These are phyloP conservation scores for Candida tropicalis DNA, from an alignment of 1,139 yeast genomes.

Conservation along the genomic window DNA sequence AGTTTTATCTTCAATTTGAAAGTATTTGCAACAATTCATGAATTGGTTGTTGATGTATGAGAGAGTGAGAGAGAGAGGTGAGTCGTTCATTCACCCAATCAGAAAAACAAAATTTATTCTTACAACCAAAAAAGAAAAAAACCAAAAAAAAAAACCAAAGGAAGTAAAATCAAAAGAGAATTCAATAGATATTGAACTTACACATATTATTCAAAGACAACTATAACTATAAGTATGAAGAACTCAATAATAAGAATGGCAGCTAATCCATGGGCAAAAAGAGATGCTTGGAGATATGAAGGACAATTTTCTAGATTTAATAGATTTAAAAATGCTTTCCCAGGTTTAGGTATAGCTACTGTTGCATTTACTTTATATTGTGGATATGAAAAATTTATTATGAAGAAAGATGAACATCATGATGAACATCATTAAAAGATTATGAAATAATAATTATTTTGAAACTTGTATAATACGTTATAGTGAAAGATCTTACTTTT, in stretches of 20 bases:
- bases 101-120: neutral
- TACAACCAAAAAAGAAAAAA: conserved; percentile 2
- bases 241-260: conserved; percentile 12
- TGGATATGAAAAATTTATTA: conserved; percentile 60
- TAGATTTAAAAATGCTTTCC: conserved; percentile 75
- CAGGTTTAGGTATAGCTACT: conserved; percentile 81
- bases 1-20: neutral
- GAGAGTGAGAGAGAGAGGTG: no score
- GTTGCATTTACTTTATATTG: conserved; percentile 73
- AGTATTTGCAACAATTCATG: neutral
- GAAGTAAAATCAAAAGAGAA: no score
- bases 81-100: conserved; percentile 3
- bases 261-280: conserved; percentile 53
- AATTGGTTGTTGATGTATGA: no score
- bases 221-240: neutral
- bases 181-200: no score
- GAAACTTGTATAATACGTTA: no score
- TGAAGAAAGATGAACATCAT: conserved; percentile 34
- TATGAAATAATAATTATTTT: no score
- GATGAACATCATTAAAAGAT: conserved; percentile 24
- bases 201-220: no score
- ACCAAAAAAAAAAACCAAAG: neutral
- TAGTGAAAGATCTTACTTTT: no score
- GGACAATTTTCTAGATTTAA: conserved; percentile 77
- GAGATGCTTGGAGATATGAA: conserved; percentile 92